Conservation (phyloP, 2,329 filamentous ascomycete species). For the Botrytis sinoallii region DNA sequence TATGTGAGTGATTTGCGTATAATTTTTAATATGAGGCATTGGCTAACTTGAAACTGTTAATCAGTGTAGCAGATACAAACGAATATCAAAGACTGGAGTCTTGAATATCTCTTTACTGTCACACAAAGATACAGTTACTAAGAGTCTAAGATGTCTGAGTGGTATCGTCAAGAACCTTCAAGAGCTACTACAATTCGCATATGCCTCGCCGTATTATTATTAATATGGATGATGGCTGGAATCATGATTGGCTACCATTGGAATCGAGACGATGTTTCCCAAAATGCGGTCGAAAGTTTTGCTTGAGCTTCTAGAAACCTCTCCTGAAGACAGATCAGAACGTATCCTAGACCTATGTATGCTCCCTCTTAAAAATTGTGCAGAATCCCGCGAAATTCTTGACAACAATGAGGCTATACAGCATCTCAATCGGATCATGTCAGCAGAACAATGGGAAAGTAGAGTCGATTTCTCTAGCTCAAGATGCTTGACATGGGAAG, state of each 20-base stretch:
- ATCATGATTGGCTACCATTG: neutral
- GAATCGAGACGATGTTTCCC: neutral
- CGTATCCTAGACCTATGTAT: neutral
- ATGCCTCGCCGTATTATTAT: neutral
- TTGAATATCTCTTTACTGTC: neutral
- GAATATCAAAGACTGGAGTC: neutral
- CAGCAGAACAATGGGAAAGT: neutral
- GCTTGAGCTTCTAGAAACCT: neutral
- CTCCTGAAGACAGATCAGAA: neutral
- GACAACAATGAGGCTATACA: neutral
- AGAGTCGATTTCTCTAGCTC: neutral
- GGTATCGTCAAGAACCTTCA: neutral
- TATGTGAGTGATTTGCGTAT: neutral
- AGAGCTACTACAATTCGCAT: neutral
- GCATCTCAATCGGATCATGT: neutral
- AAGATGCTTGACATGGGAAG: neutral
- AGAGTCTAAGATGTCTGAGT: neutral
- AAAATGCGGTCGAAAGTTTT: neutral
- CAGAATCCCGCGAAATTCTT: neutral
- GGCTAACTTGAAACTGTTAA: neutral
- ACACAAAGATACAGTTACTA: neutral
- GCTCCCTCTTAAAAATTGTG: neutral
- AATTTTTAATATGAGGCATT: neutral
- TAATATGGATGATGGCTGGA: neutral
- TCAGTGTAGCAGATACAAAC: neutral